These are phyloP conservation scores for Termitomyces sp. DNA, from an alignment of 768 basidiomycete species.

Conservation along the genomic window DNA sequence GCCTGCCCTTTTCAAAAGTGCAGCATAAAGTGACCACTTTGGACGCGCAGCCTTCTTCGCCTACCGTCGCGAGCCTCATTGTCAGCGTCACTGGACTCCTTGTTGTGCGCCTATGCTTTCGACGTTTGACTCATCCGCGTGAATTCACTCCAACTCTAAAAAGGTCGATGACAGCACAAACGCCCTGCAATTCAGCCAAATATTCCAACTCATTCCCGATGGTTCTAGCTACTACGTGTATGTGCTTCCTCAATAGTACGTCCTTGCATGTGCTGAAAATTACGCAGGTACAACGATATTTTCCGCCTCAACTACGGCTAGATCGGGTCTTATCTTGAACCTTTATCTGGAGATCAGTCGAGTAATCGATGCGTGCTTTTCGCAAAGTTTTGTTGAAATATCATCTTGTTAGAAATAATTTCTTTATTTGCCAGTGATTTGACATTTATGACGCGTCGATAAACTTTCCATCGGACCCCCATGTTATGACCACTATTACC, in stretches of 20 bases:
- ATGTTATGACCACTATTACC: neutral
- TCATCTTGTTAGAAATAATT: constrained; percentile 9
- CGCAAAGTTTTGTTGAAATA: neutral
- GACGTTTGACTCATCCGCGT: neutral
- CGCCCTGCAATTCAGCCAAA: constrained; percentile 88
- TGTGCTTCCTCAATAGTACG: constrained; percentile 24
- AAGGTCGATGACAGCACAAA: constrained; percentile 81
- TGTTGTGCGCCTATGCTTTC: constrained; percentile 42
- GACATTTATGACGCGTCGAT: constrained; percentile 4
- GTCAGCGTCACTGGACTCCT: constrained; percentile 91
- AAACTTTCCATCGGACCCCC: neutral
- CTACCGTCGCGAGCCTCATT: constrained; percentile 51
- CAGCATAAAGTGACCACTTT: constrained; percentile 77
- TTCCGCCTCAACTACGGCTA: constrained; percentile 85
- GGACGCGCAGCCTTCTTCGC: constrained; percentile 85
- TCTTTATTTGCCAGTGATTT: constrained; percentile 9
- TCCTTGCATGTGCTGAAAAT: constrained; percentile 2
- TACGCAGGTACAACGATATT: constrained; percentile 73
- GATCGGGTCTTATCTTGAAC: constrained; percentile 12
- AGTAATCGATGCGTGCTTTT: neutral
- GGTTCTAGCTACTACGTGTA: constrained; percentile 81
- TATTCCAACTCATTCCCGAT: constrained; percentile 88
- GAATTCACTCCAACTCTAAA: constrained; percentile 10
- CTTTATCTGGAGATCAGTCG: neutral
- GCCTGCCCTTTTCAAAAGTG: constrained; percentile 79